Base-by-base conservation (phyloP, 352 stramenopile species). In the Pythium aquatile region DNA sequence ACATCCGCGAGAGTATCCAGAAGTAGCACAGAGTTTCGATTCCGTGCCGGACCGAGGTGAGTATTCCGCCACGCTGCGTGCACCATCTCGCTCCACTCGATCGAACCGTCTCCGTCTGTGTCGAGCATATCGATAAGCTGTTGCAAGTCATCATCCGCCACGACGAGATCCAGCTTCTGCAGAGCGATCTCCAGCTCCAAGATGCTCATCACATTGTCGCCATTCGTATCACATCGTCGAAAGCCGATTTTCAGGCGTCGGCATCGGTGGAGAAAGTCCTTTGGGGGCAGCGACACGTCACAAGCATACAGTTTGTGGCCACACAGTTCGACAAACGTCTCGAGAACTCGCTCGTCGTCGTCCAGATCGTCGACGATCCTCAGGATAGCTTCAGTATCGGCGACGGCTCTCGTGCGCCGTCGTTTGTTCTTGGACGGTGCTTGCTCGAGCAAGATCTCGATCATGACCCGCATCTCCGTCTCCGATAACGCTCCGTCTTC, bases 21-120 rank as follows among this genome's bases (percentile, higher is more conserved):
- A 14, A 63, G 33, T 11, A 65, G 32, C 47, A 65, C 58, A 11
- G 58, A 58, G 37, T 30, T 49, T 9, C 49, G 47, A 37, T 58
- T 65, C 37, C 28, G 10, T 13, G 58, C 58, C 30, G 52, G 49
- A 2, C 52, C 49, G 14, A 60, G 29, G 24, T 52, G 47, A 9
- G 35, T 58, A 33, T 59, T 60, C 1, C 14, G 11, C 60, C 60
- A 66, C 26, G 49, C 49, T 11, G 49, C 49, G 1, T n/a, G 39
- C 26, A 66, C 39, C 37, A 66, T 55, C n/a, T 66, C 60, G 39
- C 60, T 66, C 60, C 60, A 66, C 24, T 66, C 60, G 40, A 66
- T 66, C 49, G 51, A 32, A 14, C 60, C 60, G 26, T 66, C 40
- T 16, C 40, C 29, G 30, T 66, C 52, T 17, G 33, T 37, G 40